Conservation (phyloP, 352 stramenopile species). For the Pythium guiyangense region DNA sequence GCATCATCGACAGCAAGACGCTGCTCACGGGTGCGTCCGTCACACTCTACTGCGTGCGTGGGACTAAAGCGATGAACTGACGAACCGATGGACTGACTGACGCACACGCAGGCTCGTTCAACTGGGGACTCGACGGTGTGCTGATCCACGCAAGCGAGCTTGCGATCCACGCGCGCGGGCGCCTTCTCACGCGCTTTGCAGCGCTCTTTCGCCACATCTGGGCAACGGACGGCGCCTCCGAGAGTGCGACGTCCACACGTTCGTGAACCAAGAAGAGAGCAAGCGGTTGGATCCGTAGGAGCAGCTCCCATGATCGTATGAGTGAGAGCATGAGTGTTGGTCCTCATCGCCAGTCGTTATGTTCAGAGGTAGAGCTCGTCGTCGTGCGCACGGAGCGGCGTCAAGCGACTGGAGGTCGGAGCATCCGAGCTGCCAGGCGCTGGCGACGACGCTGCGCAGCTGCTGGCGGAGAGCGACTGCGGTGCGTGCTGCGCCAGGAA, state of each 20-base stretch:
- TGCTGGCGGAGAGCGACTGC: conserved; percentile 6
- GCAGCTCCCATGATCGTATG: too few relatives aligned
- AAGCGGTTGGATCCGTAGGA: too few relatives aligned
- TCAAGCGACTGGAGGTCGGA: neutral
- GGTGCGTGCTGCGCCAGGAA: conserved; percentile 37
- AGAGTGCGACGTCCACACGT: neutral
- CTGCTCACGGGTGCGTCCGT: neutral
- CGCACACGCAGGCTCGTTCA: neutral
- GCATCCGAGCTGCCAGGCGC: neutral
- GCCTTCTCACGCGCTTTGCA: neutral
- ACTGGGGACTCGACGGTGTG: neutral
- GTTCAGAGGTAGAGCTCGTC: neutral
- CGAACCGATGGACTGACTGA: too few relatives aligned
- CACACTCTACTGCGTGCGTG: too few relatives aligned
- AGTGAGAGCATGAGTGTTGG: neutral
- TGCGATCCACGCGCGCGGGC: neutral
- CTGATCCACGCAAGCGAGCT: neutral
- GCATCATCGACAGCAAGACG: neutral
- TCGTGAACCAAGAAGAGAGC: neutral
- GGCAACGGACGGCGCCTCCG: neutral
- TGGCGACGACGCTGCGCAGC: neutral
- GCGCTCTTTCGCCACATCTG: neutral
- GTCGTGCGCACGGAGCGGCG: neutral
- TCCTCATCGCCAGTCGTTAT: neutral
- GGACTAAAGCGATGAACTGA: too few relatives aligned